phyloP scores from a whole-genome alignment of 2,329 filamentous ascomycete species.

The Aurifilum marmelostoma region DNA sequence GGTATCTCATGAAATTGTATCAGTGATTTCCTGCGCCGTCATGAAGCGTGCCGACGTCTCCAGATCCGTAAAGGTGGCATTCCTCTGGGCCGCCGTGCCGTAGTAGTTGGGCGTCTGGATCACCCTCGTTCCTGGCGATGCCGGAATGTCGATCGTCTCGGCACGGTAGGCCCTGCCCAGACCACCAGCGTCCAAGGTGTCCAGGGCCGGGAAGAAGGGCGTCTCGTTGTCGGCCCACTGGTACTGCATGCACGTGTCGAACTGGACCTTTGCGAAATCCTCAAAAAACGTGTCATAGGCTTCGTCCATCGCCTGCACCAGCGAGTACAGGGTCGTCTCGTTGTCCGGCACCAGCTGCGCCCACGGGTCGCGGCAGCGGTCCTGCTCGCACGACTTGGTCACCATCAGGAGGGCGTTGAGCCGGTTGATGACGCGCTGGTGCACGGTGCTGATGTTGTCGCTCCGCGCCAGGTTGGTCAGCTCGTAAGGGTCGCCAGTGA shows the following conservation, averaged over 20 bases:
- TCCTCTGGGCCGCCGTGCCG: constrained; percentile 30
- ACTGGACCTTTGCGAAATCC: constrained; percentile 29
- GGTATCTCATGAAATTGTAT: constrained; percentile 19
- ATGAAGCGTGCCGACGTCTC: constrained; percentile 25
- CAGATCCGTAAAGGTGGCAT: constrained; percentile 28
- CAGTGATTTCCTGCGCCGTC: constrained; percentile 30
- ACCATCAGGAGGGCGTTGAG: constrained; percentile 63
- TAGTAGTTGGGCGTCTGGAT: constrained; percentile 30
- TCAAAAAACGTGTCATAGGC: constrained; percentile 31
- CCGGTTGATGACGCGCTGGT: constrained; percentile 48
- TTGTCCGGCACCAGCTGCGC: constrained; percentile 54
- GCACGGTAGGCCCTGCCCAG: constrained; percentile 31
- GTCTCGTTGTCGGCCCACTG: constrained; percentile 31
- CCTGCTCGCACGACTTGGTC: constrained; percentile 62
- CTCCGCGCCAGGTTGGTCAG: constrained; percentile 32
- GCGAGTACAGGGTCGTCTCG: constrained; percentile 24
- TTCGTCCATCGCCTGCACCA: constrained; percentile 32
- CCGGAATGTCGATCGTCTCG: constrained; percentile 26
- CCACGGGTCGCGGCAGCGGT: constrained; percentile 60
- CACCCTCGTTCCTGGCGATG: constrained; percentile 20
- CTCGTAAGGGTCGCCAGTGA: constrained; percentile 35
- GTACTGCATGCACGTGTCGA: constrained; percentile 31
- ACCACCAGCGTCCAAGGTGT: constrained; percentile 21
- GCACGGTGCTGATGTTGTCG: constrained; percentile 37
- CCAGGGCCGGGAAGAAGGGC: constrained; percentile 32